Conservation (phyloP, 2,329 filamentous ascomycete species). For the Pyrenophora graminea region DNA sequence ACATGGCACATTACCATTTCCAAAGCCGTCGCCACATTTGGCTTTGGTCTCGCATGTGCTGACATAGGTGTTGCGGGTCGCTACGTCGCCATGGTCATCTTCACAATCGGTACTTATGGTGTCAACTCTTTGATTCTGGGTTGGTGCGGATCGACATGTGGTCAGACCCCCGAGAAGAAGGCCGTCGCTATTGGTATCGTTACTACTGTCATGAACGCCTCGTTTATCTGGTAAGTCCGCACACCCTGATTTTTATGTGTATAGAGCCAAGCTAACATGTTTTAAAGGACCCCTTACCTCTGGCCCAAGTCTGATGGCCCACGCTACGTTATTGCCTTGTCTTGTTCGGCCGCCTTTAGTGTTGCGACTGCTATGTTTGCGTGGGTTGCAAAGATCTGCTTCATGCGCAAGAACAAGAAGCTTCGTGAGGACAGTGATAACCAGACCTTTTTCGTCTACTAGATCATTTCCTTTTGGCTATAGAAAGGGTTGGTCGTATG, state of each 20-base stretch:
- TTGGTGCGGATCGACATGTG: constrained; percentile 52
- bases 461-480: neutral
- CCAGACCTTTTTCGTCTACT: constrained; percentile 41
- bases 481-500: no score
- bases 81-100: constrained; percentile 39
- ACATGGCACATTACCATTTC: constrained; percentile 49
- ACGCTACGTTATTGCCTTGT: constrained; percentile 38
- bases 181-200: constrained; percentile 52
- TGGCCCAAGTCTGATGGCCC: constrained; percentile 41
- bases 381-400: constrained; percentile 39
- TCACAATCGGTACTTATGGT: constrained; percentile 43
- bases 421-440: constrained; percentile 33
- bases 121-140: constrained; percentile 51
- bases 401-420: constrained; percentile 40
- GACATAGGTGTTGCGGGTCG: constrained; percentile 45
- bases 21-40: constrained; percentile 46
- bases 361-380: constrained; percentile 36
- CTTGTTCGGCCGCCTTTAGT: constrained; percentile 39
- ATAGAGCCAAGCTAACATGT: constrained; percentile 2
- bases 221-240: constrained; percentile 45
- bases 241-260: neutral
- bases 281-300: constrained; percentile 39
- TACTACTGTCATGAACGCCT: constrained; percentile 50
- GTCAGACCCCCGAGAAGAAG: constrained; percentile 54
- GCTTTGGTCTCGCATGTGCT: constrained; percentile 45